Evolutionary conservation across 2,329 filamentous ascomycete species (phyloP), one percentile per base, ranked within the genome.

Genomic region (Colletotrichum orchidophilum): DNA sequence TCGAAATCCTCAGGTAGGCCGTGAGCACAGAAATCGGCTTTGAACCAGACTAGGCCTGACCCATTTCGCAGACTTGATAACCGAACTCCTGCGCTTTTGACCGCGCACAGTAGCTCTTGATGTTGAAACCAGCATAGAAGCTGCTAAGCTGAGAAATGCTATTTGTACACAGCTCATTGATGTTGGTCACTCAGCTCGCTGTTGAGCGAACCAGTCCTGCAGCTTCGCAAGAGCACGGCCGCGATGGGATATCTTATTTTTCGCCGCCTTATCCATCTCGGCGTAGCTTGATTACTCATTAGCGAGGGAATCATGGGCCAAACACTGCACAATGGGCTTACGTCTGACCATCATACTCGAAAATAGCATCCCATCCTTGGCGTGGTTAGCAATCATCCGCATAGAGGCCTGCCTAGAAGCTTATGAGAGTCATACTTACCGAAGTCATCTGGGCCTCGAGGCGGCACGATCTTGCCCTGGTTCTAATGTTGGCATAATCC

Each of bases 231-330:
- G 84, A n/a, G 96, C 96, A 78, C 92, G 94, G 74, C 89, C 92
- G 53, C 96, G 93, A 83, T 99, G 96, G 29, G 95, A 98, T 77
- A 99, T 94, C 78, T 91, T 90, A 84, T 98, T 99, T 90, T 97
- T 97, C 79, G 91, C 90, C 11, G 80, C 83, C 81, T 93, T 95
- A 62, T 94, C 93, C 96, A 99, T 99, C 84, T 99, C 96, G 31
- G 96, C 96, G 80, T 97, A 93, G 2, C 90, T 93, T 54, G 73
- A 6, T 55, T 15, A 31, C 66, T 5, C 24, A 57, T 71, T 42
- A 74, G 59, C 35, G 33, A 33, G 5, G 9, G 12, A 8, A 29
- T 8, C 13, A 24, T 18, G 50, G 24, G 21, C 26, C 27, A 54
- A 64, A 33, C 24, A 24, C 9, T 29, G 13, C 27, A 15, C 12